Evolutionary conservation across 805 yeast genomes (phyloP), one percentile per base, ranked within the genome.

Genomic region (Wickerhamiella australiensis): DNA sequence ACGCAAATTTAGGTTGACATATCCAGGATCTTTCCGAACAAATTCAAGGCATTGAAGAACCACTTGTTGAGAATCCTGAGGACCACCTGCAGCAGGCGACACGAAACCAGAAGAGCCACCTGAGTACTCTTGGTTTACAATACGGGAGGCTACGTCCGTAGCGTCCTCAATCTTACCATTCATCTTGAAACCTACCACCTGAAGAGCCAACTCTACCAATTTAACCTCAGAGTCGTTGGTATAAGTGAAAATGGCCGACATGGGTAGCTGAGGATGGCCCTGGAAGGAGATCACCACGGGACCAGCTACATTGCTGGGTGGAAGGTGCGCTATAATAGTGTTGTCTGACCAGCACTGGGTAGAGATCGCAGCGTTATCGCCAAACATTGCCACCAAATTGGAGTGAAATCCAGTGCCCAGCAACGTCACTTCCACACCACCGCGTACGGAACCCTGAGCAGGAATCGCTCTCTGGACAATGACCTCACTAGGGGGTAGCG

Each of bases 311-410:
- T 81, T 67, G 1, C 96, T 85, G 2, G 98, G 96, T 2, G 98
- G 98, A 46, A 92, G 69, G 59, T 84, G 86, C 0, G 97, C 86
- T 2, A 92, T 95, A 49, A 92, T 83, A 0, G 98, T 92, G 1
- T 92, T 75, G 36, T 84, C 92, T 43, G 94, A 85, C 98, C 98
- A 92, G 65, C 95, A 88, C 60, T 87, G 95, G 0, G 96, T 86
- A 2, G 92, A 82, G 11, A 60, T 56, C 1, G 71, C 65, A 11
- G 56, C 53, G 44, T 55, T 53, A 11, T 66, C 78, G 29, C 98
- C 98, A 67, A 92, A 92, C 65, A 82, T 82, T 13, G 90, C 95
- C 21, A 71, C 70, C 51, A 90, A 68, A 0, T 94, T 95, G 15
- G 82, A 83, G 49, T 80, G 78, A 71, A 92, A 92, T 52, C 86